phyloP scores from a whole-genome alignment of 331 rosid species.

The Ulmus americana region DNA sequence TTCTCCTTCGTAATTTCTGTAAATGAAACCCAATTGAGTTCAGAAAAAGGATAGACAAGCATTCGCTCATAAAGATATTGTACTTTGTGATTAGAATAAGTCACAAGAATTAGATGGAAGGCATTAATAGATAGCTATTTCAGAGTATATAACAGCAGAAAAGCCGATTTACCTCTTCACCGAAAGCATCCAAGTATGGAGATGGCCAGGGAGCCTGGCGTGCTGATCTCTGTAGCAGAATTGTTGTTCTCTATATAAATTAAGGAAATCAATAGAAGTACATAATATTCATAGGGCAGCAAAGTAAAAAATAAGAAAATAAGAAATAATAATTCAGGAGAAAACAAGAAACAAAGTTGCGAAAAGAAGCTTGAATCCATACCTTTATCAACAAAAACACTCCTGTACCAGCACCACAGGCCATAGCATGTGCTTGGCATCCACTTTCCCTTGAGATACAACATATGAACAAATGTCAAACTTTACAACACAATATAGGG shows the following conservation, averaged over 20 bases:
- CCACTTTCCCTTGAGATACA: constrained; percentile 60
- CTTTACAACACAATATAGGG: constrained; percentile 9
- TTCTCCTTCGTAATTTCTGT: too few species aligned
- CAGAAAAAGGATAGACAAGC: too few species aligned
- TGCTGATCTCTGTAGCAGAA: constrained; percentile 80
- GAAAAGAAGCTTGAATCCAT: constrained; percentile 12
- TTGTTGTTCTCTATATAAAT: constrained; percentile 64
- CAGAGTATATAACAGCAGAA: not conserved
- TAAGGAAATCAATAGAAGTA: constrained; percentile 4
- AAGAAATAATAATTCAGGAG: not conserved
- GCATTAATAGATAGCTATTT: not conserved
- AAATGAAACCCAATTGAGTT: too few species aligned
- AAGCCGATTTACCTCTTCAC: constrained; percentile 71
- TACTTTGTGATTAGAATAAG: too few species aligned
- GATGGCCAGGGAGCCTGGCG: constrained; percentile 99
- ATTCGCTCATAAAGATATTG: too few species aligned
- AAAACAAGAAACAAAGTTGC: not conserved
- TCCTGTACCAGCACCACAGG: constrained; percentile 94
- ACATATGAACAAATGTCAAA: constrained; percentile 16
- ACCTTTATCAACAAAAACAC: constrained; percentile 82
- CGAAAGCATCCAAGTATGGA: constrained; percentile 89
- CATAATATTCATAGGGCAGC: not conserved
- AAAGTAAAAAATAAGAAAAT: not conserved
- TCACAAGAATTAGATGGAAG: too few species aligned
- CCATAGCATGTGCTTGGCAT: constrained; percentile 77